Conservation (phyloP, 2,329 filamentous ascomycete genomes). For the Phaeosphaeria sp. region DNA sequence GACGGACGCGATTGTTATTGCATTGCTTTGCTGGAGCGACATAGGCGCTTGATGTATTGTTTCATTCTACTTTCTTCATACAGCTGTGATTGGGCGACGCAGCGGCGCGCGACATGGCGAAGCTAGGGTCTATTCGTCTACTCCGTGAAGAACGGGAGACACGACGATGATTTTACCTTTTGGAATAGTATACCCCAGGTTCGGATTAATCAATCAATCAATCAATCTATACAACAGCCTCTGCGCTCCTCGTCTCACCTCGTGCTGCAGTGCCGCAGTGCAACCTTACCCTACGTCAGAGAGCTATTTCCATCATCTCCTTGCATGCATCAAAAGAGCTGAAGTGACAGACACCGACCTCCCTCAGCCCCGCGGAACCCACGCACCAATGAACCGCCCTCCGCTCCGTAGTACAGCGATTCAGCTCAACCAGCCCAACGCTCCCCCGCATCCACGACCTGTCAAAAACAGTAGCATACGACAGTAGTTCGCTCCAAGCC, state of each 20-base stretch:
- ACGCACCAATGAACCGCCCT: background rate
- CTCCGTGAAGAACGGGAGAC: background rate
- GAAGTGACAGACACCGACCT: background rate
- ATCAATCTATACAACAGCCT: background rate
- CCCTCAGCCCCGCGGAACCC: background rate
- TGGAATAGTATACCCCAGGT: slow-evolving; percentile 5
- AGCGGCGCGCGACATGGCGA: background rate
- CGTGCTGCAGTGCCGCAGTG: background rate
- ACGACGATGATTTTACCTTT: background rate
- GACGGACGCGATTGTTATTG: background rate
- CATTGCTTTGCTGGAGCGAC: background rate
- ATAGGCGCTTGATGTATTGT: background rate
- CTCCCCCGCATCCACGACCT: background rate
- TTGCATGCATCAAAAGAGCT: background rate
- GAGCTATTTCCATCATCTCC: background rate
- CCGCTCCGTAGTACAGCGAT: too few species aligned
- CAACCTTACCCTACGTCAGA: background rate
- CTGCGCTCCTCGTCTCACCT: background rate
- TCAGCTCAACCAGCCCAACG: background rate
- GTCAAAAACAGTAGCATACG: background rate
- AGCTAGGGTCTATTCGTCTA: background rate
- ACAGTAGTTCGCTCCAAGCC: background rate
- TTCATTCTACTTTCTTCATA: background rate
- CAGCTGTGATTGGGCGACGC: background rate
- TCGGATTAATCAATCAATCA: slow-evolving; percentile 4